These are phyloP conservation scores for Kodamaea suecica DNA, from an alignment of 1,139 yeast genomes.

Conservation along the genomic window DNA sequence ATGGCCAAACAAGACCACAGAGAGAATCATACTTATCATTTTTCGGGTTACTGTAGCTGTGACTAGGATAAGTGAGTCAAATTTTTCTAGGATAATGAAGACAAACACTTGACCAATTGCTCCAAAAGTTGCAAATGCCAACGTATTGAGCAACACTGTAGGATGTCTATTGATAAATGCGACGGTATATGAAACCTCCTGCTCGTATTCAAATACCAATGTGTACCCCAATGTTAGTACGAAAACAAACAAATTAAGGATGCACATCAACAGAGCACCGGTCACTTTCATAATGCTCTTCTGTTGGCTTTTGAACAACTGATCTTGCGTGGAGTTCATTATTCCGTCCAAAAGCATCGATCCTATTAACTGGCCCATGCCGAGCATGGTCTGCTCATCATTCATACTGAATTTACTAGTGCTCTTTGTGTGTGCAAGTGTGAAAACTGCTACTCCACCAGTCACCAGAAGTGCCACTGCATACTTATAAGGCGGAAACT, in stretches of 20 bases:
- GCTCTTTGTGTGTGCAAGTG: conserved; percentile 40
- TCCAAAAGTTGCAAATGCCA: conserved; percentile 74
- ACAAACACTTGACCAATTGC: conserved; percentile 92
- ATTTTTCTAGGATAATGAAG: conserved; percentile 75
- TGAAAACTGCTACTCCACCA: conserved; percentile 75
- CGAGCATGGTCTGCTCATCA: conserved; percentile 48
- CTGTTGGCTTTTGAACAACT: conserved; percentile 52
- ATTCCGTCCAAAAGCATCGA: conserved; percentile 85
- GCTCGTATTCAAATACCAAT: conserved; percentile 36
- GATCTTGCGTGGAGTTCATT: conserved; percentile 91
- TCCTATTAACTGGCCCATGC: conserved; percentile 54
- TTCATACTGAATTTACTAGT: conserved; percentile 23
- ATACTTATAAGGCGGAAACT: conserved; percentile 74
- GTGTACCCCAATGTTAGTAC: conserved; percentile 40
- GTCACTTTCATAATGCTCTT: conserved; percentile 28
- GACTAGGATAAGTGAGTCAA: conserved; percentile 79
- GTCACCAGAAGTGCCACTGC: conserved; percentile 75
- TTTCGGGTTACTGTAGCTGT: conserved; percentile 95
- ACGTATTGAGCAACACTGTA: conserved; percentile 53
- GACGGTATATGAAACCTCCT: conserved; percentile 49
- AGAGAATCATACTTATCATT: conserved; percentile 89
- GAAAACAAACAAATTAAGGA: conserved; percentile 61
- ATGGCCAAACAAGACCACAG: conserved; percentile 86
- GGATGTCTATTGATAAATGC: conserved; percentile 50
- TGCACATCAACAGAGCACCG: conserved; percentile 87